Evolutionary conservation across 108 stramenopile species (phyloP).

Genomic region (Tribonema minus): DNA sequence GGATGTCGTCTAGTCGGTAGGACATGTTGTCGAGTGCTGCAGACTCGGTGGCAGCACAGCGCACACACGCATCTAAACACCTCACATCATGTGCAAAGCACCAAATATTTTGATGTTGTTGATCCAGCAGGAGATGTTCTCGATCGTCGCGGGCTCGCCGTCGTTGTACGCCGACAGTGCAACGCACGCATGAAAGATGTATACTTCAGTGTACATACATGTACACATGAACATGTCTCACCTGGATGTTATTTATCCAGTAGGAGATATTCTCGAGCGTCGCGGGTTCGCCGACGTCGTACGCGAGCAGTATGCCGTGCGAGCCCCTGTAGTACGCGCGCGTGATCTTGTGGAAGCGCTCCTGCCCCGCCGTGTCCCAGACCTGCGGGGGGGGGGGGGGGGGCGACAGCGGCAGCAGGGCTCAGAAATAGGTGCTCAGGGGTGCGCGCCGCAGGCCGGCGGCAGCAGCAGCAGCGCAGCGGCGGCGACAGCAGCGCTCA

Average conservation of each 20-base stretch:
- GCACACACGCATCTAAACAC: no score
- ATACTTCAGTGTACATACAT: conserved; percentile 43
- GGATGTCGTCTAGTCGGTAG: no score
- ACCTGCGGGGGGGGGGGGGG: no score
- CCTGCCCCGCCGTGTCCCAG: conserved; percentile 49
- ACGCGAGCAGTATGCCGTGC: conserved; percentile 51
- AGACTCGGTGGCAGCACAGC: no score
- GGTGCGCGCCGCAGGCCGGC: no score
- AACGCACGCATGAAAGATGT: conserved; percentile 47
- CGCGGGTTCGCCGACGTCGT: conserved; percentile 42
- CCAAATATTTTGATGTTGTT: conserved; percentile 52
- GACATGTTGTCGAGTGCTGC: no score
- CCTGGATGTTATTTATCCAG: conserved; percentile 56
- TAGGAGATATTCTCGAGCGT: conserved; percentile 43
- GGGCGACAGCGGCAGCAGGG: no score
- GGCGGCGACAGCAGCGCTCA: no score
- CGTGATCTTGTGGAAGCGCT: conserved; percentile 49
- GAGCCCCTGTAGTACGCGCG: conserved; percentile 52
- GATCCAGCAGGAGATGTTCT: conserved; percentile 52
- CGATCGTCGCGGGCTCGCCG: conserved; percentile 34
- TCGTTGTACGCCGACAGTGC: conserved; percentile 51
- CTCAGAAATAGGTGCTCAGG: no score
- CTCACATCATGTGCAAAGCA: no score
- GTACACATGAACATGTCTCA: no score
- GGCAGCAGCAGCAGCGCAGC: no score